A percentile compares a stretch with the other conserved stretches of the same genome.
phyloP scores from a whole-genome alignment of 768 basidiomycete species.

The Tephrocybe sp. region DNA sequence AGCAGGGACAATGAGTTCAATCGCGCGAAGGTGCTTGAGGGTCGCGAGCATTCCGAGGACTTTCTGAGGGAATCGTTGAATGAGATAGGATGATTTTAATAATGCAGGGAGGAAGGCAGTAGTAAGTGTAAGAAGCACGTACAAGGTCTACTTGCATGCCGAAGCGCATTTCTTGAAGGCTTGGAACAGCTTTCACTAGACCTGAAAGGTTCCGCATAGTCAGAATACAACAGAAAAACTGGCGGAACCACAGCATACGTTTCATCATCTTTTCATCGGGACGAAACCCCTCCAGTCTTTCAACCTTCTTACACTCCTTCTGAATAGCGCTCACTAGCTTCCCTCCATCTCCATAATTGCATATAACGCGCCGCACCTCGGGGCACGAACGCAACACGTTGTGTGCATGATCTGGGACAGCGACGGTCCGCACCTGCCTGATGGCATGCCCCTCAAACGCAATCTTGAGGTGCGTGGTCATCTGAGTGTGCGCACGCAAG shows the following conservation, averaged over 20 bases:
- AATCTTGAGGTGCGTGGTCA: slow-evolving; percentile 26
- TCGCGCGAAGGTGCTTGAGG: slow-evolving; percentile 2
- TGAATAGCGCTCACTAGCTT: slow-evolving; percentile 27
- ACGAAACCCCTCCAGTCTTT: slow-evolving; percentile 24
- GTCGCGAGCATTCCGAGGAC: neutral
- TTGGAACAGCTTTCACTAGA: slow-evolving; percentile 19
- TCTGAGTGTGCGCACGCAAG: slow-evolving; percentile 27
- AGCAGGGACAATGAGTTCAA: neutral
- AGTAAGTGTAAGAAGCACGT: neutral
- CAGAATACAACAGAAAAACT: neutral
- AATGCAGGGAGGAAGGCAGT: neutral
- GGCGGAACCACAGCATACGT: slow-evolving; percentile 20
- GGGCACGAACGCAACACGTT: slow-evolving; percentile 30
- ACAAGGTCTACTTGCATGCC: neutral
- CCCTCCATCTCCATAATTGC: slow-evolving; percentile 20
- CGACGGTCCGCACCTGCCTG: slow-evolving; percentile 22
- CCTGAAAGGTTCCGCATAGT: slow-evolving; percentile 6
- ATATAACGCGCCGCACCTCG: slow-evolving; percentile 24
- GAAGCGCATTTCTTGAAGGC: slow-evolving; percentile 13
- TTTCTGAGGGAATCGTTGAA: neutral
- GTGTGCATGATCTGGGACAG: slow-evolving; percentile 27
- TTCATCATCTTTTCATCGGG: slow-evolving; percentile 21
- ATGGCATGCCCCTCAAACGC: slow-evolving; percentile 25
- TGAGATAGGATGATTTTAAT: neutral
- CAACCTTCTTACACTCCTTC: slow-evolving; percentile 27